These are phyloP conservation scores for Dictyostelium capitatum DNA, from an alignment of 78 protist genomes.

Conservation along the genomic window DNA sequence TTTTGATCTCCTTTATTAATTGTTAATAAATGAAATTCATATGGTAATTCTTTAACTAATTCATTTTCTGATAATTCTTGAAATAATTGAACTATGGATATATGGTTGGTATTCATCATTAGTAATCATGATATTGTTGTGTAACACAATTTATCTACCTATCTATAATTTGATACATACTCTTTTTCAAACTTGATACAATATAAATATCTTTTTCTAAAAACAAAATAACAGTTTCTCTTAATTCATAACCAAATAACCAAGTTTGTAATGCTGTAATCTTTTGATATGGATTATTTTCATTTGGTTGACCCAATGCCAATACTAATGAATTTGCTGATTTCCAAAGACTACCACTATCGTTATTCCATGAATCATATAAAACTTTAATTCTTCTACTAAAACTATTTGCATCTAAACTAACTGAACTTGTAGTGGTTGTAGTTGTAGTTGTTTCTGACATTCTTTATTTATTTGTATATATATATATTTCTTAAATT, in stretches of 20 bases:
- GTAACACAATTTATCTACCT: no score
- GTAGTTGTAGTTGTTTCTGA: background rate
- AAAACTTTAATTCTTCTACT: slow-evolving; percentile 25
- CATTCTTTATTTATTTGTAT: background rate
- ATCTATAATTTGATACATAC: no score
- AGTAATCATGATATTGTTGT: no score
- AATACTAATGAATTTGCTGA: slow-evolving; percentile 30
- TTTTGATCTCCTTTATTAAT: slow-evolving; percentile 44
- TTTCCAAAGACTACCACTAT: slow-evolving; percentile 43
- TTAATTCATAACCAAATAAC: slow-evolving; percentile 85
- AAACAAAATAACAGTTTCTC: slow-evolving; percentile 84
- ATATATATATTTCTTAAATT: no score
- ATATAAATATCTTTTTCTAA: slow-evolving; percentile 56
- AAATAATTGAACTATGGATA: slow-evolving; percentile 44
- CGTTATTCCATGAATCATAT: slow-evolving; percentile 67
- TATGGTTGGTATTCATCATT: no score
- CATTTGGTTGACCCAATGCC: slow-evolving; percentile 70
- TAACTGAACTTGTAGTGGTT: background rate
- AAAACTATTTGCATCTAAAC: background rate
- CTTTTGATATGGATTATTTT: slow-evolving; percentile 75
- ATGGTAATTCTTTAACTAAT: background rate
- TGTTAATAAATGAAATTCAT: slow-evolving; percentile 20
- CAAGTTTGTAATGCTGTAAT: slow-evolving; percentile 66
- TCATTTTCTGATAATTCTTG: slow-evolving; percentile 32
- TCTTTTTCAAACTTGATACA: slow-evolving; percentile 71